Conservation (phyloP, 495 filamentous ascomycete species). For the Aspergillus coremiiformis region DNA sequence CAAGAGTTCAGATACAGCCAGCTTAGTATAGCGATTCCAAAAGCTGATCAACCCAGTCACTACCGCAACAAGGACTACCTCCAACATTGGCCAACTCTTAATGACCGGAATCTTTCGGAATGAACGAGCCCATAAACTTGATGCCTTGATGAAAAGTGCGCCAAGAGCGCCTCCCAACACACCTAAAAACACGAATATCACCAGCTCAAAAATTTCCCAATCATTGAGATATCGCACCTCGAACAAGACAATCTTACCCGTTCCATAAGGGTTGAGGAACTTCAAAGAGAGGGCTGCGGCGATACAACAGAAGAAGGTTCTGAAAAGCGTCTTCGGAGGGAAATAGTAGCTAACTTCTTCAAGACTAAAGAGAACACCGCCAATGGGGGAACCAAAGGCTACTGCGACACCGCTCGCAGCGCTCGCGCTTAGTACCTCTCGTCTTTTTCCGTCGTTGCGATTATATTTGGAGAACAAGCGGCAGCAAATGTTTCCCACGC, state of each 20-base stretch:
- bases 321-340: slow-evolving; percentile 94
- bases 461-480: slow-evolving; percentile 91
- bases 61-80: slow-evolving; percentile 81
- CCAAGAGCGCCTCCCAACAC: slow-evolving; percentile 76
- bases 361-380: slow-evolving; percentile 86
- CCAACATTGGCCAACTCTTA: slow-evolving; percentile 75
- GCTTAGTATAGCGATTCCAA: slow-evolving; percentile 87
- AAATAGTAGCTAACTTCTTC: slow-evolving; percentile 98
- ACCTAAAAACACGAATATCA: slow-evolving; percentile 76
- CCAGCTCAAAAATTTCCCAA: slow-evolving; percentile 90
- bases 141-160: slow-evolving; percentile 95
- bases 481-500: slow-evolving; percentile 91
- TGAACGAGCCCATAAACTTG: slow-evolving; percentile 74
- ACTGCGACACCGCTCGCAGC: slow-evolving; percentile 91
- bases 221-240: slow-evolving; percentile 87
- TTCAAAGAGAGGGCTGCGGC: slow-evolving; percentile 83
- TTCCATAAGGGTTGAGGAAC: slow-evolving; percentile 93
- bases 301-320: slow-evolving; percentile 98
- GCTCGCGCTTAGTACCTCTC: slow-evolving; percentile 87
- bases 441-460: slow-evolving; percentile 80
- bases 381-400: slow-evolving; percentile 89
- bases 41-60: slow-evolving; percentile 79
- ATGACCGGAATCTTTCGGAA: slow-evolving; percentile 77
- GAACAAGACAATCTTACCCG: slow-evolving; percentile 92
- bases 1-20: slow-evolving; percentile 84